These are phyloP conservation scores for Penicillium sp. DNA, from an alignment of 2,329 filamentous ascomycete genomes.

Conservation along the genomic window DNA sequence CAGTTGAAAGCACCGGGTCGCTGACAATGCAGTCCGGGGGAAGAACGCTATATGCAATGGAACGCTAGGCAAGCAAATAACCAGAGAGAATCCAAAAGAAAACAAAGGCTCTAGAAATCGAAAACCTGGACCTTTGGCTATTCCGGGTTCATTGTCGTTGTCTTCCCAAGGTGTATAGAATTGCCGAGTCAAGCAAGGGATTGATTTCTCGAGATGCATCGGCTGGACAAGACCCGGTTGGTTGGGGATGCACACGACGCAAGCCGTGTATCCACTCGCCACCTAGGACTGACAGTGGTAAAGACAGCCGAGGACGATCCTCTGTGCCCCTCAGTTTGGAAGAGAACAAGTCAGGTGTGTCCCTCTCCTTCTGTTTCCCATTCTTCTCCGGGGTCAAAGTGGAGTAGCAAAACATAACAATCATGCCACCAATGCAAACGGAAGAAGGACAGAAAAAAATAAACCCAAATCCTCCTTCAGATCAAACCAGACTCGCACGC, in stretches of 20 bases:
- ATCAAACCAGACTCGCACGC: background rate
- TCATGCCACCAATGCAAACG: background rate
- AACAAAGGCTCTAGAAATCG: background rate
- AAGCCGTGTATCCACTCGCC: background rate
- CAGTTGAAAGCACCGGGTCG: background rate
- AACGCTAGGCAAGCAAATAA: background rate
- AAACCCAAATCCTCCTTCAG: background rate
- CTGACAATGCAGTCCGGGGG: background rate
- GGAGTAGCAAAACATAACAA: background rate
- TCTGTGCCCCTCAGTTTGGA: background rate
- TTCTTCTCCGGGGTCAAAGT: background rate
- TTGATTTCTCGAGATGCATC: background rate
- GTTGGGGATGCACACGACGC: background rate
- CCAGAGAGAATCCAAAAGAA: constrained; percentile 1
- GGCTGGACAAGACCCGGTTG: background rate
- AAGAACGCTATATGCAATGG: background rate
- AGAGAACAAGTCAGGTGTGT: background rate
- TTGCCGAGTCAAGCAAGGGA: background rate
- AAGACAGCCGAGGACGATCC: background rate
- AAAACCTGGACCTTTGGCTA: background rate
- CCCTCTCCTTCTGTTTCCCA: background rate
- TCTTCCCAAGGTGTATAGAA: background rate
- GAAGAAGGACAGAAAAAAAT: background rate
- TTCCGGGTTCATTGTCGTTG: background rate
- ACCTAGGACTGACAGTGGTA: background rate